Evolutionary conservation across 371 early-diverging fungal species (phyloP), one percentile per base, ranked within the genome.

Genomic region (Rhizopus stolonifer): DNA sequence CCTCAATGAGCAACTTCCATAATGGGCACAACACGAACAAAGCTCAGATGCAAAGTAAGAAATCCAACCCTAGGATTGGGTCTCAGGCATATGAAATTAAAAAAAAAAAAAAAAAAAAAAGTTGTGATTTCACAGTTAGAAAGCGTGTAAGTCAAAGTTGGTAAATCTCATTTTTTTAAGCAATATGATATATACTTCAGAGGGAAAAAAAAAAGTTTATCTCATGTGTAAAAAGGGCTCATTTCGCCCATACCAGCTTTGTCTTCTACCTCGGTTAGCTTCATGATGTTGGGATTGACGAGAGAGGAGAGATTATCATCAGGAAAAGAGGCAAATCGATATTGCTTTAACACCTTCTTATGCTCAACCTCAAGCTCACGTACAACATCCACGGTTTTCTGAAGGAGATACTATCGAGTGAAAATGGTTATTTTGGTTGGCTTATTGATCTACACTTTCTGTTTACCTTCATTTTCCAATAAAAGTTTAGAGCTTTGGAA

Each of bases 401-500:
- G 8, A 3, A 24, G 10, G 24, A 43, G 44, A 24, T 24, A 43
- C 44, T 43, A 43, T 43, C 24, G 24, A 23, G 24, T 24, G 23
- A 43, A 43, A 43, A 43, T 22, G 44, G 44, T 43, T 43, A 46
- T 29, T 29, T 29, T 18, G 17, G 18, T 29, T 46, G 46, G 25
- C 18, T 31, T 29, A 43, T 46, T 29, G 14, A 17, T 25, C 31
- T 9, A 29, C 31, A 17, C 29, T 18, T 46, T 0, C 25, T 46
- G 31, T 31, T 14, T 46, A 46, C 46, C 46, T 46, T 15, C 46
- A 46, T 26, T 31, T 26, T 45, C 46, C 46, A 45, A 26, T 25
- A 45, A 25, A 45, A 45, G 26, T 3, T 15, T 4, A 45, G 11
- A 4, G 46, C 46, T 26, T 45, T 10, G 11, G 46, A 31, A 14